Percentiles rank a stretch among this genome's conserved stretches.
Conservation (phyloP, 148 eudicot species). For the Pouteria glomerata region DNA sequence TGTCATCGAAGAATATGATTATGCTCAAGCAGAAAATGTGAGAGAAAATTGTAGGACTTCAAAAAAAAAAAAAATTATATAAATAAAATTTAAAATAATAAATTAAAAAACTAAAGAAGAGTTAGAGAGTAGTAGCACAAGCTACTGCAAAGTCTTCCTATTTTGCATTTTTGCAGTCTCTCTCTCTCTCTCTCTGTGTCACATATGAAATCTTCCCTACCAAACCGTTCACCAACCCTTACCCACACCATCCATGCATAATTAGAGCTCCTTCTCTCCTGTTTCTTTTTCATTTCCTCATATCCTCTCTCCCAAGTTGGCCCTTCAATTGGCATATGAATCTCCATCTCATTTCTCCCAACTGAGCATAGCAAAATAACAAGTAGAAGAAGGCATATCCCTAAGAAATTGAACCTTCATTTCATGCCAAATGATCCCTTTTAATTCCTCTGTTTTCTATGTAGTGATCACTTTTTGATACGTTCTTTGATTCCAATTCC, state of each 20-base stretch:
- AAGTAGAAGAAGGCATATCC: too few relatives aligned
- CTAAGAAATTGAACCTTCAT: too few relatives aligned
- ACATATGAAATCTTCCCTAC: too few relatives aligned
- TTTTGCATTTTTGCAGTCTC: too few relatives aligned
- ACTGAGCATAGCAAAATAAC: too few relatives aligned
- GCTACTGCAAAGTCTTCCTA: too few relatives aligned
- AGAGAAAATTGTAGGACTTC: not conserved
- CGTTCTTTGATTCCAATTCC: not conserved
- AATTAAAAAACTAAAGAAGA: not conserved
- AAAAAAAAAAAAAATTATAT: not conserved
- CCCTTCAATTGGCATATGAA: not conserved
- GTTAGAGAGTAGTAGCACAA: conserved; percentile 2
- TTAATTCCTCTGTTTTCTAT: not conserved
- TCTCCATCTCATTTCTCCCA: too few relatives aligned
- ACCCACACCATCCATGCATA: conserved; percentile 6
- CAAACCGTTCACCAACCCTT: conserved; percentile 7
- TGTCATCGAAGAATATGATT: too few relatives aligned
- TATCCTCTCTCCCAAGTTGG: not conserved
- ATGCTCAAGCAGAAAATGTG: not conserved
- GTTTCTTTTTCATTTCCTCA: not conserved
- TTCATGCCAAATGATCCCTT: not conserved
- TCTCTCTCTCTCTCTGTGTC: too few relatives aligned
- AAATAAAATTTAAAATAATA: too few relatives aligned
- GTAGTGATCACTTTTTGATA: too few relatives aligned
- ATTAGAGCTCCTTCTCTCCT: not conserved